Base-by-base conservation (phyloP, 2,329 filamentous ascomycete species). In the Clarireedia hainanense region DNA sequence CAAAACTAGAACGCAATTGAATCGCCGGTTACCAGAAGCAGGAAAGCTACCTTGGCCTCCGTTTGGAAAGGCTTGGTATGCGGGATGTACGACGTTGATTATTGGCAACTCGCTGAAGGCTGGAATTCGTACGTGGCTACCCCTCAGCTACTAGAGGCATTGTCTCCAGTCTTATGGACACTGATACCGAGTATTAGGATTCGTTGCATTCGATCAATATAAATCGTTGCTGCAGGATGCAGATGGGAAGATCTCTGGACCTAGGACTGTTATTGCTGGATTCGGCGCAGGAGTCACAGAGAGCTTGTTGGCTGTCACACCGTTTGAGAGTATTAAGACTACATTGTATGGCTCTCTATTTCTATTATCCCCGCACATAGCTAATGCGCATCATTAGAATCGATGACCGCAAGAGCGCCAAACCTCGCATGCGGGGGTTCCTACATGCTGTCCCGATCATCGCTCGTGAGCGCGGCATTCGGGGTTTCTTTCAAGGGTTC, bases 261-360 rank as follows among this genome's bases (percentile, higher is more conserved):
- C 92, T 14, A 81, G 86, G 62, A 97, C 92, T 1, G 94, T 97
- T 1, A 81, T 96, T 57, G 91, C 91, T 42, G 94, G 94, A 3
- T 96, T 99, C 68, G 89, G 92, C 57, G 94, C 94, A 7, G 94
- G 94, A 56, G 88, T 95, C 51, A 97, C 92, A 2, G 94, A 99
- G 75, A 95, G 89, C 3, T 74, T 96, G 51, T 75, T 99, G 3
- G 94, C 94, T 10, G 94, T 99, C 36, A 99, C 94, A 36, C 94
- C 94, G 0, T 96, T 95, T 57, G 94, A 99, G 75, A 95, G 89
- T 67, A 96, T 99, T 74, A 99, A 99, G 78, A 99, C 94, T 50
- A 95, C 95, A 64, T 76, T 99, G 80, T 88, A 70, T 53, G 47
- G 61, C 4, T 5, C 10, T 4, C n/a, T 24, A 14, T 17, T 47